These are phyloP conservation scores for Zygosaccharomyces pseudobailii DNA, from an alignment of 1,139 yeast species.

Conservation along the genomic window DNA sequence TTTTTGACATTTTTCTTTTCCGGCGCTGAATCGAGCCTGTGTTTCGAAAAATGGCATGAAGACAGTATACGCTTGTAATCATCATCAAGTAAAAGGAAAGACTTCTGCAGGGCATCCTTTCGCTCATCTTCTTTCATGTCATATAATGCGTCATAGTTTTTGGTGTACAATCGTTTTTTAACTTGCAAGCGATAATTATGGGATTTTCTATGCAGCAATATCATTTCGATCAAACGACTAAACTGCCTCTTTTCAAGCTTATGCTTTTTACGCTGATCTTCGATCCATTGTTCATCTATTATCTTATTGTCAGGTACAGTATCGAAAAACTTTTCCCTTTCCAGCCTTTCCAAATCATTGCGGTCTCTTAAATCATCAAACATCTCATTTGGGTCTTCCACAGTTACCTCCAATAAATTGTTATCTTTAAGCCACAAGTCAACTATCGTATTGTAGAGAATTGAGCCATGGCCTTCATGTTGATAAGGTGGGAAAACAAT, in stretches of 20 bases:
- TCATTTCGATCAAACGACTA: slow-evolving; percentile 72
- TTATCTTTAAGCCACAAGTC: slow-evolving; percentile 51
- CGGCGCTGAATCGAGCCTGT: neutral
- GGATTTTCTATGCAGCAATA: slow-evolving; percentile 44
- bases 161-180: slow-evolving; percentile 66
- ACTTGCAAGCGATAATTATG: slow-evolving; percentile 48
- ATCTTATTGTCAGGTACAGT: slow-evolving; percentile 20
- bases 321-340: slow-evolving; percentile 32
- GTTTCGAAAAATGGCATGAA: slow-evolving; percentile 8
- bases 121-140: slow-evolving; percentile 51
- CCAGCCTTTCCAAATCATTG: slow-evolving; percentile 60
- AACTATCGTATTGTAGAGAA: slow-evolving; percentile 54
- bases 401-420: slow-evolving; percentile 67
- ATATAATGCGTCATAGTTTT: slow-evolving; percentile 71
- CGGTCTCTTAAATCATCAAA: slow-evolving; percentile 90
- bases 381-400: slow-evolving; percentile 92
- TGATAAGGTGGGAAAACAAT: slow-evolving; percentile 79
- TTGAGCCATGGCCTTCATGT: slow-evolving; percentile 63
- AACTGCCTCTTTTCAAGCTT: slow-evolving; percentile 81
- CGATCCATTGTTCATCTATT: slow-evolving; percentile 40
- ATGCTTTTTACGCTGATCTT: slow-evolving; percentile 32
- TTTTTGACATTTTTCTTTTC: neutral
- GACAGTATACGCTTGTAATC: slow-evolving; percentile 14
- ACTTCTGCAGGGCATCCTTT: slow-evolving; percentile 13
- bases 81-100: slow-evolving; percentile 9